These are phyloP conservation scores for Angomonas deanei DNA, from an alignment of 208 protist genomes.

Conservation along the genomic window DNA sequence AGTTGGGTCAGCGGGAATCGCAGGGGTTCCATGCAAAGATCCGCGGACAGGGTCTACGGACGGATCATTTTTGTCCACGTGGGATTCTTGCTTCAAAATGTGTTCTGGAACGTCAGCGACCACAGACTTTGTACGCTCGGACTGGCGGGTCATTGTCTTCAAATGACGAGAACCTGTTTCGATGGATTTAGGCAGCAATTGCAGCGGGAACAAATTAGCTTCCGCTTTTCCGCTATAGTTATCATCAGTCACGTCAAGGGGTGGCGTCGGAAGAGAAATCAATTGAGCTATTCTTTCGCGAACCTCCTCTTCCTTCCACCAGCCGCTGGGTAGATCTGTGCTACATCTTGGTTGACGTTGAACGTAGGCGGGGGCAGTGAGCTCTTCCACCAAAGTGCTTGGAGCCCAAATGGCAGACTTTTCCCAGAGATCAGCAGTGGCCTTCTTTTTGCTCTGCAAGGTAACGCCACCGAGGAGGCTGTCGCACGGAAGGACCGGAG, in stretches of 20 bases:
- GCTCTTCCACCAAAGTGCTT: slow-evolving; percentile 32
- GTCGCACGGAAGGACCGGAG: slow-evolving; percentile 68
- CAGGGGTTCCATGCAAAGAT: too few species aligned
- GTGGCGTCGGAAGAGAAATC: slow-evolving; percentile 23
- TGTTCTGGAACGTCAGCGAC: too few species aligned
- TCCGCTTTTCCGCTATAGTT: slow-evolving; percentile 2
- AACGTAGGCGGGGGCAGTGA: slow-evolving; percentile 52
- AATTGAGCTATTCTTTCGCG: slow-evolving; percentile 3
- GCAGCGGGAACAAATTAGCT: slow-evolving; percentile 1
- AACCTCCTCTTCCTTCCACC: slow-evolving; percentile 3
- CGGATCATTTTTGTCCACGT: too few species aligned
- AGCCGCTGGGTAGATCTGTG: not conserved
- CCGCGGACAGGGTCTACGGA: too few species aligned
- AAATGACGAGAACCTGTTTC: not conserved
- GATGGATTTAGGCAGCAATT: not conserved
- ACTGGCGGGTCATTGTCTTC: too few species aligned
- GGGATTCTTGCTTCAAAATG: too few species aligned
- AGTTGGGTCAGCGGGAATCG: too few species aligned
- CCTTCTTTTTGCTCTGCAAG: slow-evolving; percentile 6
- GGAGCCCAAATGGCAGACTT: slow-evolving; percentile 52
- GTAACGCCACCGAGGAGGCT: slow-evolving; percentile 46
- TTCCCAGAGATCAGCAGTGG: slow-evolving; percentile 20
- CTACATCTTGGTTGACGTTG: slow-evolving; percentile 38
- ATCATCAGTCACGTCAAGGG: slow-evolving; percentile 5
- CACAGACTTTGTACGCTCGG: too few species aligned